Percentiles rank a stretch among this genome's conserved stretches.
These are phyloP conservation scores for Vaccinium myrtillus DNA, from an alignment of 148 eudicot genomes.

Conservation along the genomic window DNA sequence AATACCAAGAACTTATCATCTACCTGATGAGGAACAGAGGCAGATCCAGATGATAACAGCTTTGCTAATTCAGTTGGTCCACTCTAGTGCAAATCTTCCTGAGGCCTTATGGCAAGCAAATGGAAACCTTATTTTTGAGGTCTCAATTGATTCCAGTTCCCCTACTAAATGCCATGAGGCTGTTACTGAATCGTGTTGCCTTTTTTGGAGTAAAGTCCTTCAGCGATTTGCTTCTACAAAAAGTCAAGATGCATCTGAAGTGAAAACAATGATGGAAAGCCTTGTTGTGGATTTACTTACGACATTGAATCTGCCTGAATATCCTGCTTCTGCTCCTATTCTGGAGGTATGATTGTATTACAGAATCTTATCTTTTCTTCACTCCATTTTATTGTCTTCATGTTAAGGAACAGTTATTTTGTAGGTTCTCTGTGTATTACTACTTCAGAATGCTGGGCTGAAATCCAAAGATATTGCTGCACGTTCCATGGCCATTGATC, in stretches of 20 bases:
- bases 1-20: slow-evolving; percentile 78
- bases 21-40: slow-evolving; percentile 95
- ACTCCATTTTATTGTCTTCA: slow-evolving; percentile 16
- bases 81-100: slow-evolving; percentile 89
- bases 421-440: slow-evolving; percentile 96
- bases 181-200: slow-evolving; percentile 85
- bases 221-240: slow-evolving; percentile 71
- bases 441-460: slow-evolving; percentile 95
- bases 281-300: slow-evolving; percentile 77
- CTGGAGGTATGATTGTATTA: slow-evolving; percentile 59
- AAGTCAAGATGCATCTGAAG: slow-evolving; percentile 85
- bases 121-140: slow-evolving; percentile 52
- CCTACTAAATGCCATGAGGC: slow-evolving; percentile 75
- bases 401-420: slow-evolving; percentile 32
- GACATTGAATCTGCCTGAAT: slow-evolving; percentile 89
- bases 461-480: slow-evolving; percentile 82
- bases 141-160: slow-evolving; percentile 53
- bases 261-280: slow-evolving; percentile 79
- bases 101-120: slow-evolving; percentile 62
- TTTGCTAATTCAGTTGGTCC: slow-evolving; percentile 79
- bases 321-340: slow-evolving; percentile 85
- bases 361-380: slow-evolving; percentile 9
- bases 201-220: slow-evolving; percentile 90
- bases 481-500: slow-evolving; percentile 90
- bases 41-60: slow-evolving; percentile 91